Conservation (phyloP, 495 filamentous ascomycete genomes). For the Barbatosphaeria neglecta region DNA sequence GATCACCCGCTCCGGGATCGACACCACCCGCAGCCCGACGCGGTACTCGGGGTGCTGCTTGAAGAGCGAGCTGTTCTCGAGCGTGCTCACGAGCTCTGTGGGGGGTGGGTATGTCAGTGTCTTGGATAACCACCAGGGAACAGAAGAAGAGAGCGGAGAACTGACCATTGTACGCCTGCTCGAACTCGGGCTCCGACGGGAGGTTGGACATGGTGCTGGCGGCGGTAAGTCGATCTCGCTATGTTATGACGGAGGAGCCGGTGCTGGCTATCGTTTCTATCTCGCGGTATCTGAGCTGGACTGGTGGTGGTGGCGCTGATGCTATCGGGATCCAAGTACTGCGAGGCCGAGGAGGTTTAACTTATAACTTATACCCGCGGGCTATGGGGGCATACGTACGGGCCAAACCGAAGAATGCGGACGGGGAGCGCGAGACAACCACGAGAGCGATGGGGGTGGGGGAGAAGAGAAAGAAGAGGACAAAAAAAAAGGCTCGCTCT, state of each 20-base stretch:
- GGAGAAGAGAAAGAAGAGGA: neutral
- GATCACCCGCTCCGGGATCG: conserved; percentile 90
- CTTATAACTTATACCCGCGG: neutral
- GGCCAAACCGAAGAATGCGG: neutral
- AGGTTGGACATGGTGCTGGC: conserved; percentile 64
- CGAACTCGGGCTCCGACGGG: conserved; percentile 87
- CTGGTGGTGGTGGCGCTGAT: neutral
- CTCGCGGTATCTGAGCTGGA: no score
- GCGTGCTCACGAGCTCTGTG: conserved; percentile 81
- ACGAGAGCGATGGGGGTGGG: no score
- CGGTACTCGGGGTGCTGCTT: conserved; percentile 86
- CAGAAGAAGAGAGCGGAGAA: no score
- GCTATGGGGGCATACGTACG: neutral
- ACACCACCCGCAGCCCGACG: conserved; percentile 75
- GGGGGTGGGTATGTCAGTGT: neutral
- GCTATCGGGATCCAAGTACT: neutral
- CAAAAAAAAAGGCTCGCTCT: neutral
- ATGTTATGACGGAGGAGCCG: neutral
- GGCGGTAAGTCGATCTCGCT: neutral
- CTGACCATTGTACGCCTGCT: conserved; percentile 98
- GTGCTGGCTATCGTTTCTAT: no score
- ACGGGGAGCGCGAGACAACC: no score
- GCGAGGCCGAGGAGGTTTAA: no score
- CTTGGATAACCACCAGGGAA: conserved; percentile 9
- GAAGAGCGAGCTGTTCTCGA: conserved; percentile 90